phyloP scores from a whole-genome alignment of 192 early-diverging fungal species.

The Jimgerdemannia lactiflua region DNA sequence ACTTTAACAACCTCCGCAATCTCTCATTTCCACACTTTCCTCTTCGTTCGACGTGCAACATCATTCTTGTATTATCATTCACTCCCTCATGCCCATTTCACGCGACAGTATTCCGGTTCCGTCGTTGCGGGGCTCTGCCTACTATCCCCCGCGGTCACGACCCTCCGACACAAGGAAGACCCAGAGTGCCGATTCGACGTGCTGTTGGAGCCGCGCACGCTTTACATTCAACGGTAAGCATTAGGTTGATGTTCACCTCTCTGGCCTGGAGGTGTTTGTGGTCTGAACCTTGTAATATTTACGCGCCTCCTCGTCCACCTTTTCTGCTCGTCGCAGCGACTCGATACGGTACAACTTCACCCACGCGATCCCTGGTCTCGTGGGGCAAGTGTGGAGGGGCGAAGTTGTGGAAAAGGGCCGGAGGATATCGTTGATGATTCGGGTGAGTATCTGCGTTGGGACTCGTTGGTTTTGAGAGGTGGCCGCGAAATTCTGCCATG shows the following conservation, averaged over 20 bases:
- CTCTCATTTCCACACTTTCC: conserved; percentile 3
- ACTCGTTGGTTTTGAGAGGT: too few relatives aligned
- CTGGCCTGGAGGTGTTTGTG: too few relatives aligned
- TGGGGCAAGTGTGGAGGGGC: conserved; percentile 52
- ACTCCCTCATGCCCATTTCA: neutral
- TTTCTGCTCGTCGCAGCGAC: conserved; percentile 27
- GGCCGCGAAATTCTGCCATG: too few relatives aligned
- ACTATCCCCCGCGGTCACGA: conserved; percentile 68
- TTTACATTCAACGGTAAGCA: conserved; percentile 71
- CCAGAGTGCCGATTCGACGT: conserved; percentile 56
- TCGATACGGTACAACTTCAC: conserved; percentile 73
- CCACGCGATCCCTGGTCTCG: conserved; percentile 68
- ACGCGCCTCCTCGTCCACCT: neutral
- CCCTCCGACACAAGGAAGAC: conserved; percentile 63
- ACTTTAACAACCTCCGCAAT: neutral
- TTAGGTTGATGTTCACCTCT: too few relatives aligned
- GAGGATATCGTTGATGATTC: conserved; percentile 74
- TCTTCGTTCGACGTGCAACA: neutral
- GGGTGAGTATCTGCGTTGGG: too few relatives aligned
- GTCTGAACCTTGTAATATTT: neutral
- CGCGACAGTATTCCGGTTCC: conserved; percentile 49
- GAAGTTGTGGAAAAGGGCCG: conserved; percentile 47
- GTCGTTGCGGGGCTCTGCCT: conserved; percentile 76
- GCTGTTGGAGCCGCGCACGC: conserved; percentile 55
- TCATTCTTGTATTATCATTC: too few relatives aligned